Conservation (phyloP, 177 flowering plant species). For the Vitis hybrid region DNA sequence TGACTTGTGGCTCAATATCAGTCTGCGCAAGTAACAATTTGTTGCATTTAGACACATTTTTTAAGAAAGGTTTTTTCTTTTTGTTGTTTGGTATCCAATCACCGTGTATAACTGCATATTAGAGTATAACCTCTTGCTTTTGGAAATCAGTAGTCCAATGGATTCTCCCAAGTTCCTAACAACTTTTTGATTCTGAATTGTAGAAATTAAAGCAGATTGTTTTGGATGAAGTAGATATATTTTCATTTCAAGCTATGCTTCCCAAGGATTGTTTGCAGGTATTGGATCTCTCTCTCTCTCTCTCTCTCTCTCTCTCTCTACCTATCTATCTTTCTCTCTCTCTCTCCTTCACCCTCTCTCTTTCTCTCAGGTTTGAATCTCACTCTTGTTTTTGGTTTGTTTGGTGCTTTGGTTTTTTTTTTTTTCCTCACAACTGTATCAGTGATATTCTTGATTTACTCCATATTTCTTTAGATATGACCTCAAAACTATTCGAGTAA, state of each 20-base stretch:
- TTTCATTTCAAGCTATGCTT: conserved; percentile 81
- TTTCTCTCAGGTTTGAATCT: too few relatives aligned
- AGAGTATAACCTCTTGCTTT: too few relatives aligned
- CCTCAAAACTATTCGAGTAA: neutral
- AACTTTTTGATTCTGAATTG: conserved; percentile 21
- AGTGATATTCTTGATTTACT: neutral
- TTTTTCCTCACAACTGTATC: neutral
- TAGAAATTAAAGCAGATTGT: conserved; percentile 81
- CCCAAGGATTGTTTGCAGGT: conserved; percentile 93
- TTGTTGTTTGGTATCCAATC: neutral
- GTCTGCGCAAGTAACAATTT: too few relatives aligned
- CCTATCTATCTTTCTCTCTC: neutral
- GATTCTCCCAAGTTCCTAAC: conserved; percentile 12
- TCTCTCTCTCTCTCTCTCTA: neutral
- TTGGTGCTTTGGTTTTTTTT: neutral
- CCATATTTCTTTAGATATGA: neutral
- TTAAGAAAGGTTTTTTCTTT: neutral
- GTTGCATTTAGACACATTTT: too few relatives aligned
- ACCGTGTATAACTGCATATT: too few relatives aligned
- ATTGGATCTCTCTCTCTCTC: neutral
- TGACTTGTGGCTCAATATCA: too few relatives aligned
- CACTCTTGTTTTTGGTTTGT: too few relatives aligned
- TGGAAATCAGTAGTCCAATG: neutral
- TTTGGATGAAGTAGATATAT: conserved; percentile 60
- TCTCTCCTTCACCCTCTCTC: neutral